Evolutionary conservation across 2,329 filamentous ascomycete genomes (phyloP).

Genomic region (Botrytis galanthina): DNA sequence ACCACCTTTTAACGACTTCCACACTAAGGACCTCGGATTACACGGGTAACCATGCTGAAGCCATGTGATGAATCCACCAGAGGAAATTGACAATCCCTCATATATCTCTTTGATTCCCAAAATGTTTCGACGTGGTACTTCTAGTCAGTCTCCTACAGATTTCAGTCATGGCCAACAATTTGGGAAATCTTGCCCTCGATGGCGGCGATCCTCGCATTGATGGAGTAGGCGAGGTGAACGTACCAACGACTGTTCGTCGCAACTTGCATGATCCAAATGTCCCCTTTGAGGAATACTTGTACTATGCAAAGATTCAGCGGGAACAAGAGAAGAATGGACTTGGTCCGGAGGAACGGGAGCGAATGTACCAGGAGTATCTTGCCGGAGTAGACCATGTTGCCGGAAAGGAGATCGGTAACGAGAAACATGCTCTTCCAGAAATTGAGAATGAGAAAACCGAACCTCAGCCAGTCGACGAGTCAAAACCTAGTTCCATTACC

Average conservation of each 20-base stretch:
- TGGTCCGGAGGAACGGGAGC: constrained; percentile 25
- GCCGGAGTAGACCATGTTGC: constrained; percentile 7
- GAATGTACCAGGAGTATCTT: constrained; percentile 26
- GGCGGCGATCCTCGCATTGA: constrained; percentile 20
- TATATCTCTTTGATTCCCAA: constrained; percentile 5
- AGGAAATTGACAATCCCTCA: not conserved
- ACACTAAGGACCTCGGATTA: not conserved
- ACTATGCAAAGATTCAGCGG: constrained; percentile 38
- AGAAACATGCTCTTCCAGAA: constrained; percentile 9
- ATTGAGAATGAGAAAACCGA: constrained; percentile 1
- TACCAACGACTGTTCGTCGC: constrained; percentile 12
- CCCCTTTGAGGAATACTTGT: constrained; percentile 39
- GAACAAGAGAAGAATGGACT: constrained; percentile 29
- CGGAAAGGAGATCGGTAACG: constrained; percentile 14
- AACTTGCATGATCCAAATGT: constrained; percentile 35
- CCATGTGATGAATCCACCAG: not conserved
- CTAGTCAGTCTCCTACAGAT: not conserved
- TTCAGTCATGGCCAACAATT: constrained; percentile 17
- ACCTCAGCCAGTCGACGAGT: not conserved
- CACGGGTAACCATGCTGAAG: not conserved
- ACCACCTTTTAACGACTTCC: not conserved
- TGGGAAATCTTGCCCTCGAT: constrained; percentile 18
- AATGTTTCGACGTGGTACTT: not conserved
- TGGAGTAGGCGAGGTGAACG: constrained; percentile 6
- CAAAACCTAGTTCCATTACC: constrained; percentile 1